Percentiles rank a stretch among this genome's conserved stretches.
Evolutionary conservation across 768 basidiomycete species (phyloP).

Genomic region (Wakefieldia striispora): DNA sequence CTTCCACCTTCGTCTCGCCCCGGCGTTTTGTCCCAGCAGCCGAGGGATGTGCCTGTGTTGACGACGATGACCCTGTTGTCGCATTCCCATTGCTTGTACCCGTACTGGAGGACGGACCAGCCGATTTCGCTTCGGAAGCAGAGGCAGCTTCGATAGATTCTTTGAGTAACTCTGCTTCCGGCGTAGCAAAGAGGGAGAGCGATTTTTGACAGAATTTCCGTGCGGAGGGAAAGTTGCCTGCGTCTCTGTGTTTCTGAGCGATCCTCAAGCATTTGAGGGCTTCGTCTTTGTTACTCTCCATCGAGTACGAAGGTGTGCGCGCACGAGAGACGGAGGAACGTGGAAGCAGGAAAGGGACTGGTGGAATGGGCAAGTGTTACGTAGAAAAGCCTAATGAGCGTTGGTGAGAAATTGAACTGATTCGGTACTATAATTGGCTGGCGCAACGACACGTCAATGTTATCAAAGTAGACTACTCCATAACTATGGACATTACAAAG

Average conservation of each 20-base stretch:
- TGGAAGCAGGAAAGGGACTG: constrained; percentile 1
- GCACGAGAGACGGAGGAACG: constrained; percentile 10
- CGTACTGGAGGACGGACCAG: constrained; percentile 40
- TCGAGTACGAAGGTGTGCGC: constrained; percentile 25
- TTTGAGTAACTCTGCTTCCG: constrained; percentile 69
- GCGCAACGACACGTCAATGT: constrained; percentile 7
- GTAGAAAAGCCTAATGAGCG: constrained; percentile 2
- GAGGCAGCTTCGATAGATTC: constrained; percentile 60
- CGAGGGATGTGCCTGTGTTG: constrained; percentile 70
- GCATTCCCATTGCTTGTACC: constrained; percentile 33
- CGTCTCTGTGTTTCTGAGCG: constrained; percentile 69
- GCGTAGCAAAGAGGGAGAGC: constrained; percentile 74
- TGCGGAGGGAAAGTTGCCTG: constrained; percentile 72
- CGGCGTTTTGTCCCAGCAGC: constrained; percentile 71
- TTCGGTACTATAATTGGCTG: constrained; percentile 1
- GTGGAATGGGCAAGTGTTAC: not conserved
- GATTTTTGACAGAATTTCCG: constrained; percentile 91
- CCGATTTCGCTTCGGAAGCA: constrained; percentile 30
- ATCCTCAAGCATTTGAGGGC: constrained; percentile 79
- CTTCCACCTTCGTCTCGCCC: constrained; percentile 38
- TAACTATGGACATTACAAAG: constrained; percentile 2
- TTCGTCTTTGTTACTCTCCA: constrained; percentile 92
- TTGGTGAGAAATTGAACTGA: constrained; percentile 24
- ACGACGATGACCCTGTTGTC: constrained; percentile 43
- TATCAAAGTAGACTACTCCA: not conserved